These are phyloP conservation scores for Aspergillus carbonarius DNA, from an alignment of 2,329 filamentous ascomycete species.

Conservation along the genomic window DNA sequence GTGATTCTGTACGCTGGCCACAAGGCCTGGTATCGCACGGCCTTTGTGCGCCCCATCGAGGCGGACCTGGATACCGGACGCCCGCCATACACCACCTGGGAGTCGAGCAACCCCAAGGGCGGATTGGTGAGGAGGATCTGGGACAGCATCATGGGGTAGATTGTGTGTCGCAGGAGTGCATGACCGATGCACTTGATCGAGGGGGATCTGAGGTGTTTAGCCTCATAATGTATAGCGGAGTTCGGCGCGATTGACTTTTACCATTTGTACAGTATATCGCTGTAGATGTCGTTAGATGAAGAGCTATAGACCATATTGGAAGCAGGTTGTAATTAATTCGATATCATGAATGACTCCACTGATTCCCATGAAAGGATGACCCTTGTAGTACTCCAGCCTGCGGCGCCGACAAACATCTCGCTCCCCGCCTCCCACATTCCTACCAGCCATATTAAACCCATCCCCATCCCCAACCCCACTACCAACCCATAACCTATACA, in stretches of 20 bases:
- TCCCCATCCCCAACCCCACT: not conserved
- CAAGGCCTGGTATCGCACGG: constrained; percentile 47
- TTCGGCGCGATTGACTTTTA: not conserved
- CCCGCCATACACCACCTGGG: constrained; percentile 29
- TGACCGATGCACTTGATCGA: not conserved
- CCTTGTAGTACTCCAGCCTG: no score
- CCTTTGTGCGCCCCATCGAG: constrained; percentile 37
- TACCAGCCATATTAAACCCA: not conserved
- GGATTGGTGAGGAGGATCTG: constrained; percentile 20
- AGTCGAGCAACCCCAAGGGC: constrained; percentile 26
- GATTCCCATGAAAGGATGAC: no score
- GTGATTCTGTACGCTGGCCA: constrained; percentile 58
- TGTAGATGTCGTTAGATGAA: not conserved
- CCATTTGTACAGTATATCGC: not conserved
- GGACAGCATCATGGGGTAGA: constrained; percentile 5
- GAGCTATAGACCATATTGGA: no score
- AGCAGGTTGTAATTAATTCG: no score
- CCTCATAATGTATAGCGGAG: not conserved
- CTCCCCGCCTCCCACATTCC: no score
- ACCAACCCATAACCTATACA: no score
- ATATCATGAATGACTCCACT: no score
- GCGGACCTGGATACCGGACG: constrained; percentile 45
- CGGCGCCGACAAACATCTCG: no score
- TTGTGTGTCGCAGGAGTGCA: not conserved
- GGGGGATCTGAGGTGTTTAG: not conserved